Evolutionary conservation across 495 filamentous ascomycete species (phyloP).

Genomic region (Xylaria scruposa): DNA sequence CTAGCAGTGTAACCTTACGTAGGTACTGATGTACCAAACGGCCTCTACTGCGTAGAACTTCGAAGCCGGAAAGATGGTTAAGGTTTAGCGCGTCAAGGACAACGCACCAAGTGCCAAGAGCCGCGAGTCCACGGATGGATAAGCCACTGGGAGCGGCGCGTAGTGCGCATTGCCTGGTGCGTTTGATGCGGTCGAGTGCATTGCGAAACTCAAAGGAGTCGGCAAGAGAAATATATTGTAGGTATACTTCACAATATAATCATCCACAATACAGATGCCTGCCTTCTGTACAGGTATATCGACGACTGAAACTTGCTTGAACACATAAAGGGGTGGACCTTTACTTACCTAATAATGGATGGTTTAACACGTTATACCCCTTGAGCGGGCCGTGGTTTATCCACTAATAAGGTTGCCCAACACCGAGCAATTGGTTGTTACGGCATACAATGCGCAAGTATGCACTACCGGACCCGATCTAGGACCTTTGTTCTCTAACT

Average conservation of each 20-base stretch:
- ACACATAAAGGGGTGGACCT: not conserved
- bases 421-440: not conserved
- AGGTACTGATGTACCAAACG: not conserved
- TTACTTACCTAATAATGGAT: not conserved
- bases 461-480: not conserved
- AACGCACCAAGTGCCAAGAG: constrained; percentile 16
- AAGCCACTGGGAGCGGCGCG: not conserved
- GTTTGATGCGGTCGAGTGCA: not conserved
- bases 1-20: not conserved
- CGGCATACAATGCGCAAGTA: not conserved
- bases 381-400: not conserved
- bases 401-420: not conserved
- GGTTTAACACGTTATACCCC: not conserved
- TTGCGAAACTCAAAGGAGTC: not conserved
- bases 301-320: not conserved
- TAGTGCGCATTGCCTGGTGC: not conserved
- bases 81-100: not conserved
- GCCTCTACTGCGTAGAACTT: constrained; percentile 1
- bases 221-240: not conserved
- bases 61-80: not conserved
- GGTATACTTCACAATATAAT: not conserved
- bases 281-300: not conserved
- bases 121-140: not conserved
- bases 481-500: not conserved
- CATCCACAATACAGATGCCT: not conserved